phyloP scores from a whole-genome alignment of 1,284 basidiomycete genomes.

The Fomitopsis palustris region DNA sequence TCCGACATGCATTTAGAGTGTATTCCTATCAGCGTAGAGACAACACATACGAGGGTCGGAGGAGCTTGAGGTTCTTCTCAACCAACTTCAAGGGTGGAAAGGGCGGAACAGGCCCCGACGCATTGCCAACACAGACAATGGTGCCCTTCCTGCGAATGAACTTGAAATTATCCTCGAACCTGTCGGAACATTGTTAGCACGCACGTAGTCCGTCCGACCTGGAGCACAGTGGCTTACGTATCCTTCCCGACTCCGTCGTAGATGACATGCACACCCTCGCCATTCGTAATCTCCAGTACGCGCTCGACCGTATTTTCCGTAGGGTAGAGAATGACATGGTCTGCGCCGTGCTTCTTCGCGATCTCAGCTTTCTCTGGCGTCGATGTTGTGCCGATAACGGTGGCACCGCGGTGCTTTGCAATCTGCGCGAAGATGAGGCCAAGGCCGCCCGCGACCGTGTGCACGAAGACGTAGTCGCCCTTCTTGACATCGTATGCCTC shows the following conservation, averaged over 20 bases:
- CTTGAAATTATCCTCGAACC: conserved; percentile 82
- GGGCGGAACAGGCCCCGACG: conserved; percentile 77
- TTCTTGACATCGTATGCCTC: conserved; percentile 84
- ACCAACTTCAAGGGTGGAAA: conserved; percentile 74
- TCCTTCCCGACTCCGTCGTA: conserved; percentile 96
- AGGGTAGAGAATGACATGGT: conserved; percentile 84
- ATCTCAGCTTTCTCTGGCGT: conserved; percentile 80
- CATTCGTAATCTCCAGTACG: conserved; percentile 78
- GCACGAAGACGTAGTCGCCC: conserved; percentile 74
- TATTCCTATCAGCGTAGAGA: neutral
- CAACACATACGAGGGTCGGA: conserved; percentile 64
- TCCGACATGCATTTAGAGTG: neutral
- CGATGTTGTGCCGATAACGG: conserved; percentile 94
- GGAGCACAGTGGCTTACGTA: conserved; percentile 51
- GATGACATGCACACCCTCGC: conserved; percentile 82
- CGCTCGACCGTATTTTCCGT: conserved; percentile 67
- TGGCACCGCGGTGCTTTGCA: conserved; percentile 73
- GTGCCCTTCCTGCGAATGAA: conserved; percentile 80
- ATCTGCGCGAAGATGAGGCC: conserved; percentile 62
- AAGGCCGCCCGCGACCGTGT: conserved; percentile 85
- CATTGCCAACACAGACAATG: conserved; percentile 89
- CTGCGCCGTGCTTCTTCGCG: conserved; percentile 80
- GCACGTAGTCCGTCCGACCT: neutral
- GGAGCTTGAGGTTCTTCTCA: conserved; percentile 81
- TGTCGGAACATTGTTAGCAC: conserved; percentile 23